Evolutionary conservation across 805 yeast species (phyloP), one percentile per base, ranked within the genome.

Genomic region (Zygosaccharomyces pseudorouxii): DNA sequence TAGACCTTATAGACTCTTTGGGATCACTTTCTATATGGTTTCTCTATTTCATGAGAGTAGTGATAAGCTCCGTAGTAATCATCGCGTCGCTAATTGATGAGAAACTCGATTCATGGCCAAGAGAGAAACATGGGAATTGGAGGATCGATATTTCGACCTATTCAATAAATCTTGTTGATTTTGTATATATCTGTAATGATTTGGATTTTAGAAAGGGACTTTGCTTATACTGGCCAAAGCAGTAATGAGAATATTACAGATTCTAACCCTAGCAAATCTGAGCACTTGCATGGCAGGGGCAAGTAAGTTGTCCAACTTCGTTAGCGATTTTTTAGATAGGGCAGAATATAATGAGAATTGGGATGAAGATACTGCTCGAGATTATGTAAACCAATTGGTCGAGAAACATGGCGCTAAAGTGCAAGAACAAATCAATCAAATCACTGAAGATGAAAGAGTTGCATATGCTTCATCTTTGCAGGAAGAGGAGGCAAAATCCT

Each of bases 321-420:
- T 41, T 5, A 33, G 18, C 14, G 33, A 41, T 14, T 41, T 41
- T 29, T 19, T 41, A 14, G 23, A 10, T 11, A 29, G 16, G 11
- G 35, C 37, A 18, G 36, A 29, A 5, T 10, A 29, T 3, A 5
- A n/a, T 7, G 37, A 18, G n/a, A 19, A 11, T 12, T 38, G 49
- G 46, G 40, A 47, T 38, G 46, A 51, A 45, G 31, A 28, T 1
- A 28, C 19, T 14, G 51, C 50, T 3, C 7, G 19, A 10, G 18
- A 20, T 8, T 51, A 51, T 27, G 36, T 47, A n/a, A 29, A 45
- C 6, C 36, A 33, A 1, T 36, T 51, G 37, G 38, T 48, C 18
- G 38, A 38, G 19, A 51, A 47, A 28, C 54, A 51, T 30, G 51
- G 54, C 5, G 38, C 47, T n/a, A 23, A 31, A 20, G 22, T 51